Evolutionary conservation across 768 basidiomycete genomes (phyloP).

Genomic region (Guyanaporus albipodus): DNA sequence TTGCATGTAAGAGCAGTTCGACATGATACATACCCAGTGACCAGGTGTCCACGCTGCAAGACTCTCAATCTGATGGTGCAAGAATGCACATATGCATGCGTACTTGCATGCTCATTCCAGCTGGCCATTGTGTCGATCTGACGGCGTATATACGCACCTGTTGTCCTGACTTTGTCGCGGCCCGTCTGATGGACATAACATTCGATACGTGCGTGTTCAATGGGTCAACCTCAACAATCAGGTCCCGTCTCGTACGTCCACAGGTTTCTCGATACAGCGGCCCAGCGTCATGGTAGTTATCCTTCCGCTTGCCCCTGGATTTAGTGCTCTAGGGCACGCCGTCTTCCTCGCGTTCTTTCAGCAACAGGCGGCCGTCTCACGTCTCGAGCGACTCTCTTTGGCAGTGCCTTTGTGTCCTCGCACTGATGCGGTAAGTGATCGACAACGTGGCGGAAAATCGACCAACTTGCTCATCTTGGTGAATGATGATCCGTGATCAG

Average conservation of each 20-base stretch:
- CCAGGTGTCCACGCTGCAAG: too few relatives aligned
- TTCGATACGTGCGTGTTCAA: conserved; percentile 51
- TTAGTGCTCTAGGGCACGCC: conserved; percentile 53
- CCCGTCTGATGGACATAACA: neutral
- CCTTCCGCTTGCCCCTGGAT: conserved; percentile 43
- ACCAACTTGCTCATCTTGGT: conserved; percentile 43
- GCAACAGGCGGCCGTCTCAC: conserved; percentile 44
- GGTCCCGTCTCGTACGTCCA: conserved; percentile 41
- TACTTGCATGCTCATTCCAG: too few relatives aligned
- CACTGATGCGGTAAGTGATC: conserved; percentile 4
- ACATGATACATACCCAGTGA: too few relatives aligned
- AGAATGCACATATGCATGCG: too few relatives aligned
- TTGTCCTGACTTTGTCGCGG: too few relatives aligned
- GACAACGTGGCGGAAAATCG: conserved; percentile 25
- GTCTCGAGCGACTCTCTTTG: conserved; percentile 30
- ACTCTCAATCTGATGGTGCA: too few relatives aligned
- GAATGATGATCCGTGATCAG: conserved; percentile 42
- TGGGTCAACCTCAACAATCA: conserved; percentile 64
- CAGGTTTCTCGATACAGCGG: conserved; percentile 46
- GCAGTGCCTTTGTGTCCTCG: conserved; percentile 57
- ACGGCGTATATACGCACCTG: too few relatives aligned
- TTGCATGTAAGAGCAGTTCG: too few relatives aligned
- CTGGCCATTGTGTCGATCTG: too few relatives aligned
- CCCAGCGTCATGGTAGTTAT: conserved; percentile 54
- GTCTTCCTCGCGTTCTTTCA: conserved; percentile 66